Evolutionary conservation across 495 filamentous ascomycete genomes (phyloP), one percentile per base, ranked within the genome.

Genomic region (Cenococcum geophilum): DNA sequence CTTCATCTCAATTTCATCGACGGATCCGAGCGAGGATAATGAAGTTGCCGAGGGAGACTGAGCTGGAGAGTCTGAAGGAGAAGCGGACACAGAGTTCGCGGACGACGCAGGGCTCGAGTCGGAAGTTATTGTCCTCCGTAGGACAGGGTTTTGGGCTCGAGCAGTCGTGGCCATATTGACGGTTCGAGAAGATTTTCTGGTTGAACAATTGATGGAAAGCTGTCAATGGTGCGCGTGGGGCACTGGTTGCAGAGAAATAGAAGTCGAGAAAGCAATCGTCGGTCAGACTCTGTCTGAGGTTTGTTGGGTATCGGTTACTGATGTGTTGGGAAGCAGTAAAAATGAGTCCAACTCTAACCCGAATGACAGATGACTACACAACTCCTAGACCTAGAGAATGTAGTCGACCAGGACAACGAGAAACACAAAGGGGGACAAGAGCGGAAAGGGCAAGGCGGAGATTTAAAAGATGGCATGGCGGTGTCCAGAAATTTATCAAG

Each of bases 11-110:
- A 76, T 74, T 11, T 72, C 74, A 32, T 74, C 74, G n/a, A 78
- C 69, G 14, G 90, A 93, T 49, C 83, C 84, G 76, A 96, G 79
- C 47, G 92, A 97, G 32, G 92, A 96, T 54, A 96, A 81, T 2
- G 92, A 96, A 5, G 93, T 95, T 21, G 88, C 87, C 9, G 92
- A 96, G 20, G 89, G 83, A 12, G 90, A 95, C 43, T 83, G 83
- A 18, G 37, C 32, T 8, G 68, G 68, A 16, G 66, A 49, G 35
- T 74, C 72, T 42, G 81, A 78, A 53, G 90, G 90, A 16, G 88
- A 89, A 37, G 77, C 80, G 37, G 83, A 76, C 48, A 82, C 80
- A 4, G 83, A 85, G 70, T 79, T 87, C 42, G 82, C 77, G 4
- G 80, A 75, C 2, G 87, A 86, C 32, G 86, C 86, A 5, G 71